Evolutionary conservation across 2,329 filamentous ascomycete species (phyloP).

Genomic region (Beauveria asiatica): DNA sequence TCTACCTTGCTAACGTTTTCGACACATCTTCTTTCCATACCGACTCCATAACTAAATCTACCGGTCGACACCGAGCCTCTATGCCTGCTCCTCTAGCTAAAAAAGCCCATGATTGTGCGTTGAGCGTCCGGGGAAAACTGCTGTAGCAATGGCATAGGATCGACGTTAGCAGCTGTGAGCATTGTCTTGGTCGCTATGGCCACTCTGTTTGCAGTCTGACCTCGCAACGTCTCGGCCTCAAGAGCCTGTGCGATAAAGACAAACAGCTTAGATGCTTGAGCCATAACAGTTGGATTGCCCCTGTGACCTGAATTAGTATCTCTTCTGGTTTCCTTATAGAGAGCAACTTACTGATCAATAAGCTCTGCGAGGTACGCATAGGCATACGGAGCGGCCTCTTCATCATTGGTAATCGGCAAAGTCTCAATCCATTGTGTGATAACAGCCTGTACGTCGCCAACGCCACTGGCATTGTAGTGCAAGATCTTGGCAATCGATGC

Average conservation of each 20-base stretch:
- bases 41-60: neutral
- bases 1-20: conserved; percentile 7
- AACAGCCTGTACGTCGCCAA: conserved; percentile 67
- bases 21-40: neutral
- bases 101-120: conserved; percentile 68
- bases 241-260: conserved; percentile 79
- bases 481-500: conserved; percentile 95
- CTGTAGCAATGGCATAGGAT: conserved; percentile 66
- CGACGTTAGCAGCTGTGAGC: conserved; percentile 62
- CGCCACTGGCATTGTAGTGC: conserved; percentile 73
- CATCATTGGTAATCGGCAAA: conserved; percentile 85
- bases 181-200: conserved; percentile 71
- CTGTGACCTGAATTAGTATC: conserved; percentile 39
- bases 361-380: conserved; percentile 87
- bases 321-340: neutral
- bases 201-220: conserved; percentile 69
- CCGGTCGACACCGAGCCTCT: neutral
- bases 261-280: conserved; percentile 74
- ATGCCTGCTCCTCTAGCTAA: conserved; percentile 42
- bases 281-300: conserved; percentile 73
- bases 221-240: conserved; percentile 82
- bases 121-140: conserved; percentile 74
- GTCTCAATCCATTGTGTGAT: conserved; percentile 84
- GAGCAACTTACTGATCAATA: conserved; percentile 79
- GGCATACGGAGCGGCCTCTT: conserved; percentile 93